Evolutionary conservation across 768 basidiomycete genomes (phyloP).

Genomic region (Gloeostereum incarnatum): DNA sequence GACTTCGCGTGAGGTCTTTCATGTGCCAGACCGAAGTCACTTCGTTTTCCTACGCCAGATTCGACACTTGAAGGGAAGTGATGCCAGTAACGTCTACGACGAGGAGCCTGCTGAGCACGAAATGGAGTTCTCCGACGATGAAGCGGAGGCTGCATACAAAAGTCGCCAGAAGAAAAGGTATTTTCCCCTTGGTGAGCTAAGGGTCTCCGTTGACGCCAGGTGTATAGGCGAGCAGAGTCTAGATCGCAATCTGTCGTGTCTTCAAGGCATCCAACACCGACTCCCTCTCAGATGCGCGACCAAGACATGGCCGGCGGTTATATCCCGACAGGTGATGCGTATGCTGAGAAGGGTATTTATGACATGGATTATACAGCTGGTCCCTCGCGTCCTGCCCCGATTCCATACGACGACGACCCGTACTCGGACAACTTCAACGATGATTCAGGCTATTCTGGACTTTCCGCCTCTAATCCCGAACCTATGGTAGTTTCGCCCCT

Average conservation of each 20-base stretch:
- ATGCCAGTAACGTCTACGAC: conserved; percentile 91
- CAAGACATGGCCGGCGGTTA: conserved; percentile 40
- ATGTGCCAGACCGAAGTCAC: conserved; percentile 69
- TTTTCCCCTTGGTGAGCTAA: no score
- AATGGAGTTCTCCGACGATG: conserved; percentile 92
- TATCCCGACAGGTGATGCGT: conserved; percentile 47
- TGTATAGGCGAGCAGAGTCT: conserved; percentile 41
- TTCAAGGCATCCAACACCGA: conserved; percentile 48
- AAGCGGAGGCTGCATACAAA: conserved; percentile 73
- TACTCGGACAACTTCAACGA: conserved; percentile 43
- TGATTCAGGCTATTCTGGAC: conserved; percentile 10
- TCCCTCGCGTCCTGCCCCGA: conserved; percentile 54
- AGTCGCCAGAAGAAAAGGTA: conserved; percentile 52
- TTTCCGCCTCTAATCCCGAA: not conserved
- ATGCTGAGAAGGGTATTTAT: conserved; percentile 59
- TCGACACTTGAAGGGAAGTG: conserved; percentile 70
- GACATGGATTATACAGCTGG: conserved; percentile 52
- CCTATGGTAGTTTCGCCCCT: conserved; percentile 1
- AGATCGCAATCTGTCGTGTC: conserved; percentile 37
- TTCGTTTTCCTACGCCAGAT: conserved; percentile 80
- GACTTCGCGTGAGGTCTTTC: conserved; percentile 63
- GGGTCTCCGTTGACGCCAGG: conserved; percentile 1
- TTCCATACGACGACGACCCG: conserved; percentile 74
- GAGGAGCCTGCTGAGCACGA: conserved; percentile 91
- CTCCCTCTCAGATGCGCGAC: conserved; percentile 41